Conservation (phyloP, 2,329 filamentous ascomycete species). For the Arachnomyces sp. region DNA sequence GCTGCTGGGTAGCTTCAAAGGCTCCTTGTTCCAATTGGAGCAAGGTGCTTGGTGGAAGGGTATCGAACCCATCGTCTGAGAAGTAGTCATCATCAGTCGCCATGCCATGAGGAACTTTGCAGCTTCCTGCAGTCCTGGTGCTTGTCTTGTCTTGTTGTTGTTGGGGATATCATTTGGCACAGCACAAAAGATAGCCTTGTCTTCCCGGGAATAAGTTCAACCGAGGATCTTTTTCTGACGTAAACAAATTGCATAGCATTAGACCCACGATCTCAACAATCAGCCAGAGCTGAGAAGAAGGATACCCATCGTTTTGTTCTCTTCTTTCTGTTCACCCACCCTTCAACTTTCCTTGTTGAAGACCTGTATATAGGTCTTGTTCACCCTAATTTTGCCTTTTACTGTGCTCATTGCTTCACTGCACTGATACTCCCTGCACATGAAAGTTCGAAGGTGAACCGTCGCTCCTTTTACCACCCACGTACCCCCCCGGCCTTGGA, state of each 20-base stretch:
- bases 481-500: too few relatives aligned
- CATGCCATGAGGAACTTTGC: slow-evolving; percentile 30
- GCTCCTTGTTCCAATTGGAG: slow-evolving; percentile 40
- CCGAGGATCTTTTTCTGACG: too few relatives aligned
- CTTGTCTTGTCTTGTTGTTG: slow-evolving; percentile 1
- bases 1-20: slow-evolving; percentile 35
- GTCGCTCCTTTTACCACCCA: slow-evolving; percentile 9
- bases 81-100: slow-evolving; percentile 41
- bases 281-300: too few relatives aligned
- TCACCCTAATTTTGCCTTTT: neutral
- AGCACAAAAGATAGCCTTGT: neutral
- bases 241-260: too few relatives aligned
- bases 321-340: slow-evolving; percentile 4
- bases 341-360: neutral
- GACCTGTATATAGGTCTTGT: too few relatives aligned
- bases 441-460: slow-evolving; percentile 1
- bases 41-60: slow-evolving; percentile 35
- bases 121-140: slow-evolving; percentile 14
- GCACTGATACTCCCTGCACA: neutral
- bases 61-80: slow-evolving; percentile 41
- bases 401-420: too few relatives aligned
- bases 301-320: slow-evolving; percentile 4
- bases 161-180: neutral
- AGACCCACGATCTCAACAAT: too few relatives aligned
- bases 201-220: slow-evolving; percentile 1